Percentiles rank a stretch among this genome's conserved stretches.
phyloP scores from a whole-genome alignment of 352 stramenopile species.

The Pythium grandisporangium region DNA sequence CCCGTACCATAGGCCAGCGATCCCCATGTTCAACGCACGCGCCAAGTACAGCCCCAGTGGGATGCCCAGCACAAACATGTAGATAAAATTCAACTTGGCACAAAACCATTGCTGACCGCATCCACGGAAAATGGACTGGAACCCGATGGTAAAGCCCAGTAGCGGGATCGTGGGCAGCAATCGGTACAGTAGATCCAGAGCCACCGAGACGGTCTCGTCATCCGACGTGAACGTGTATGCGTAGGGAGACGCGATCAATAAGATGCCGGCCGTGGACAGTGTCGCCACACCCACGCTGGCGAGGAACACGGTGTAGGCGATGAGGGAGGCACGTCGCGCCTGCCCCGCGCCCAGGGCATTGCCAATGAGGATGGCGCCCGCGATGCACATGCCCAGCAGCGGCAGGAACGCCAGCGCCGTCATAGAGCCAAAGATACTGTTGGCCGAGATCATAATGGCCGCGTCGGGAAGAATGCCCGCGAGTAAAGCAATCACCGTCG shows the following conservation, averaged over 20 bases:
- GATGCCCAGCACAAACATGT: conserved; percentile 12
- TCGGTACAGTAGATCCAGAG: conserved; percentile 4
- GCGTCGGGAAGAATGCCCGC: conserved; percentile 10
- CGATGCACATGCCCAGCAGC: conserved; percentile 16
- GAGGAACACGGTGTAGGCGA: conserved; percentile 12
- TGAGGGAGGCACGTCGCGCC: conserved; percentile 11
- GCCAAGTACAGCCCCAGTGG: conserved; percentile 15
- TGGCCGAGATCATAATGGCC: conserved; percentile 2
- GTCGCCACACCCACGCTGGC: no score
- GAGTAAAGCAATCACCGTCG: conserved; percentile 38
- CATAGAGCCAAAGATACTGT: conserved; percentile 21
- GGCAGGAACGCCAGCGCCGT: conserved; percentile 20
- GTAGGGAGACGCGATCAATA: conserved; percentile 4
- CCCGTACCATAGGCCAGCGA: conserved; percentile 53
- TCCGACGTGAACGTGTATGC: conserved; percentile 10
- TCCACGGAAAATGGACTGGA: conserved; percentile 15
- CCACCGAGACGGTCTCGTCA: neutral
- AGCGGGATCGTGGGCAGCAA: conserved; percentile 14
- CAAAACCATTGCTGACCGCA: conserved; percentile 13
- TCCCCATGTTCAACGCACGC: conserved; percentile 28
- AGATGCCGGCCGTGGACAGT: conserved; percentile 5
- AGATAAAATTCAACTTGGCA: conserved; percentile 10
- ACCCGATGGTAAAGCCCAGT: conserved; percentile 8
- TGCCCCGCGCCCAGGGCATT: conserved; percentile 21
- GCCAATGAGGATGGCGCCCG: conserved; percentile 22